Evolutionary conservation across 148 eudicot genomes (phyloP).

Genomic region (Simmondsia chinensis): DNA sequence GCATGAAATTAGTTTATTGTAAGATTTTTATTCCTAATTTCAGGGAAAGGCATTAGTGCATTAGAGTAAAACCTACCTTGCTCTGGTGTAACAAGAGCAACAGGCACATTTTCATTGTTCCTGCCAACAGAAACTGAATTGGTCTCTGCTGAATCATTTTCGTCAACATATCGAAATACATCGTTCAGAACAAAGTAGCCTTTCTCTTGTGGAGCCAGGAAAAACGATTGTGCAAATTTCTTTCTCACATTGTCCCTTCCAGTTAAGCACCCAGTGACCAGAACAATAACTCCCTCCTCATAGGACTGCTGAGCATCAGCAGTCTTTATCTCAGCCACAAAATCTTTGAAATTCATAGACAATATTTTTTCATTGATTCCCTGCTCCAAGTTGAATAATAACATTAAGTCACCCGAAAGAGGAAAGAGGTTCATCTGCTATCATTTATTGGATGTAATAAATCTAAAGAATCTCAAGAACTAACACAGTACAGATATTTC

Average conservation of each 20-base stretch:
- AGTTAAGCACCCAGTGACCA: conserved; percentile 75
- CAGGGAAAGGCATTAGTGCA: not conserved
- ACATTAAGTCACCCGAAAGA: not conserved
- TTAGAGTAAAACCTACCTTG: conserved; percentile 18
- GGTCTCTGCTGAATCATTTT: conserved; percentile 11
- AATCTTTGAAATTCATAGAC: conserved; percentile 54
- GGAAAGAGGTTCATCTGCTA: no score
- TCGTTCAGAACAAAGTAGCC: conserved; percentile 87
- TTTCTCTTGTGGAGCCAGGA: conserved; percentile 83
- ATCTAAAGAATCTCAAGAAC: no score
- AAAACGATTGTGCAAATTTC: conserved; percentile 69
- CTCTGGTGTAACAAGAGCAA: conserved; percentile 17
- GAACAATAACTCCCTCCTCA: conserved; percentile 62
- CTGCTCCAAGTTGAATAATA: conserved; percentile 22
- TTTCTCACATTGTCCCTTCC: conserved; percentile 44
- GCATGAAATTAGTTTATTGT: not conserved
- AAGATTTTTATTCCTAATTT: not conserved
- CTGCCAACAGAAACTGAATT: conserved; percentile 13
- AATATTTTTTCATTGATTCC: conserved; percentile 59
- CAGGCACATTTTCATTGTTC: conserved; percentile 14
- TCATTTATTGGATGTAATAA: no score
- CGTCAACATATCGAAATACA: conserved; percentile 62
- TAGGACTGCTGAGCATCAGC: conserved; percentile 82
- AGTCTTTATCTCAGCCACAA: conserved; percentile 64
- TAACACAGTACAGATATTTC: no score